Conservation (phyloP, 129 eudicot genomes). For the Silybum marianum region DNA sequence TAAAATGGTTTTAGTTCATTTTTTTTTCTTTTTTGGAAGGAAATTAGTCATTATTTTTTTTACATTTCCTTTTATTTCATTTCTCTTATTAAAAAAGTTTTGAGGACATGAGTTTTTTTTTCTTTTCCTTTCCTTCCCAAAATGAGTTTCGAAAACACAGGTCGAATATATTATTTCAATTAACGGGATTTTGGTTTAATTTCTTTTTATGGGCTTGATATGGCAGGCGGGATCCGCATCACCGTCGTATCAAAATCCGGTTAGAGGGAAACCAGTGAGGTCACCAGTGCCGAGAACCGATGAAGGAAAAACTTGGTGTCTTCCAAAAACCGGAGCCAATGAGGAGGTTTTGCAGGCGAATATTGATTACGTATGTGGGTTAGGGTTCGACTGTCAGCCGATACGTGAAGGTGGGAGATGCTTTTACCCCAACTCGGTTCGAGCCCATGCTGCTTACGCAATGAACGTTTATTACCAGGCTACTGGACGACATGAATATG, state of each 20-base stretch:
- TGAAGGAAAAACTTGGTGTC: conserved; percentile 54
- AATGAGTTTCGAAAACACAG: too few relatives aligned
- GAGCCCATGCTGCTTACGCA: conserved; percentile 65
- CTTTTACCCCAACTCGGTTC: conserved; percentile 53
- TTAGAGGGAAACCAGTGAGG: conserved; percentile 22
- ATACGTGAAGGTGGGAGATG: conserved; percentile 59
- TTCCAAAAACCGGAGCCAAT: conserved; percentile 53
- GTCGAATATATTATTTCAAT: background rate
- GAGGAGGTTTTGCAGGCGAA: conserved; percentile 50
- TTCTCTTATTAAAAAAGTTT: too few relatives aligned
- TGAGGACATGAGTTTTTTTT: too few relatives aligned
- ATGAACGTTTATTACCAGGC: conserved; percentile 64
- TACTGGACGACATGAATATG: conserved; percentile 46
- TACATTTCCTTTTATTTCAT: too few relatives aligned
- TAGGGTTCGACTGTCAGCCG: conserved; percentile 60
- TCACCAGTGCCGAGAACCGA: conserved; percentile 5
- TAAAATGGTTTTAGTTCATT: too few relatives aligned
- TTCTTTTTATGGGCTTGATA: background rate
- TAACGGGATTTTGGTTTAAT: background rate
- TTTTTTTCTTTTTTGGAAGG: too few relatives aligned
- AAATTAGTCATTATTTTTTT: too few relatives aligned
- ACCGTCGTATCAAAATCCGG: conserved; percentile 40
- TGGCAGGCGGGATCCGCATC: conserved; percentile 45
- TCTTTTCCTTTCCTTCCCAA: too few relatives aligned
- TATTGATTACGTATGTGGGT: conserved; percentile 63